Percentiles rank a stretch among this genome's conserved stretches.
phyloP scores from a whole-genome alignment of 306 rosid genomes.

The Potentilla sterilis region DNA sequence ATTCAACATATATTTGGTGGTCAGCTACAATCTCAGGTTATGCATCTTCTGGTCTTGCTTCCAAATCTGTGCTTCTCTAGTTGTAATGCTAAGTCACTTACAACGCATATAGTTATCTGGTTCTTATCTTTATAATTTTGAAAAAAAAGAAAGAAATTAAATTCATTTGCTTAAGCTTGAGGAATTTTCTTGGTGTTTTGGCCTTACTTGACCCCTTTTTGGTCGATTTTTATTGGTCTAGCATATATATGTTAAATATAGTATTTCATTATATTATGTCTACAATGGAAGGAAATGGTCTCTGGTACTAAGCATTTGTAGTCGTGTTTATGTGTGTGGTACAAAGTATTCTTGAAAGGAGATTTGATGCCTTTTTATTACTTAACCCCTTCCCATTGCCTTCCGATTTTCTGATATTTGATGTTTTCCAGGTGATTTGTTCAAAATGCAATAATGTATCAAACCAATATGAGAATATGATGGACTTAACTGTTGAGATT shows the following conservation, averaged over 20 bases:
- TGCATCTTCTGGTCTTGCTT: constrained; percentile 21
- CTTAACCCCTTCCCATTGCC: background rate
- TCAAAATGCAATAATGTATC: constrained; percentile 71
- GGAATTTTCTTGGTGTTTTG: too few species aligned
- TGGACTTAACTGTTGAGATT: constrained; percentile 98
- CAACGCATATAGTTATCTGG: background rate
- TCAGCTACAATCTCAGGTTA: constrained; percentile 89
- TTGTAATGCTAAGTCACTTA: background rate
- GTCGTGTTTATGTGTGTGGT: background rate
- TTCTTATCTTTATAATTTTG: background rate
- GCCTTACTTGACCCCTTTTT: background rate
- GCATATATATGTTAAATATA: background rate
- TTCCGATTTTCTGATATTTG: constrained; percentile 1
- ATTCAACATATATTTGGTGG: constrained; percentile 97
- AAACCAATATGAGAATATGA: constrained; percentile 89
- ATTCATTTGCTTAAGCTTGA: background rate
- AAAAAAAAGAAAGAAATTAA: background rate
- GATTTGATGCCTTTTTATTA: background rate
- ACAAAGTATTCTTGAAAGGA: background rate
- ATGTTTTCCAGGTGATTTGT: constrained; percentile 67
- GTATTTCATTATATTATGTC: background rate
- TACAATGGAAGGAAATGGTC: background rate
- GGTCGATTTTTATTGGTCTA: background rate
- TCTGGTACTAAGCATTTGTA: background rate
- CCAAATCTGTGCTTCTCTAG: background rate